Evolutionary conservation across 108 stramenopile species (phyloP), one percentile per base, ranked within the genome.

Genomic region (Tribonema minus): DNA sequence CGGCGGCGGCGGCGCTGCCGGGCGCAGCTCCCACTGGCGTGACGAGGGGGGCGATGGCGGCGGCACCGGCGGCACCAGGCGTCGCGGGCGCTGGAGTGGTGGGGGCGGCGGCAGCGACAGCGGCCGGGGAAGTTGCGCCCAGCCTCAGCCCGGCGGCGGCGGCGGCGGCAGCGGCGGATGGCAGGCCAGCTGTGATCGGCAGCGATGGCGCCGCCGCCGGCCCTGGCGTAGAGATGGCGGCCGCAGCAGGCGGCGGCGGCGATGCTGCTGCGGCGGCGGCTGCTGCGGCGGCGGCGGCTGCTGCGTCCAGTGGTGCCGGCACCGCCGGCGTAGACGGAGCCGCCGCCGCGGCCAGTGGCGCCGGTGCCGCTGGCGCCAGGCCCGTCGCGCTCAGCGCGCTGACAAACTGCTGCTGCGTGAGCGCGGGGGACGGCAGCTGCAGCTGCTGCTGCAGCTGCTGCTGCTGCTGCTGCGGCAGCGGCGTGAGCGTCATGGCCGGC

Each of bases 21-120:
- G n/a, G n/a, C n/a, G n/a, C n/a, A n/a, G n/a, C n/a, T n/a, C n/a
- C n/a, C n/a, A n/a, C n/a, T n/a, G n/a, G n/a, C n/a, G n/a, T n/a
- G n/a, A n/a, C n/a, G n/a, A n/a, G n/a, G n/a, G n/a, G n/a, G n/a
- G n/a, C n/a, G n/a, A n/a, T n/a, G n/a, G n/a, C n/a, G n/a, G n/a
- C n/a, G n/a, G n/a, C n/a, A n/a, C n/a, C n/a, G n/a, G n/a, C n/a
- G n/a, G n/a, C n/a, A n/a, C n/a, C n/a, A n/a, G n/a, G n/a, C n/a
- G n/a, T n/a, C n/a, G n/a, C n/a, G n/a, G n/a, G n/a, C n/a, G n/a
- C n/a, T n/a, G n/a, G n/a, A n/a, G n/a, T n/a, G n/a, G n/a, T n/a
- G n/a, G n/a, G n/a, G n/a, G n/a, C n/a, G n/a, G 38, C 66, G 66
- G 31, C 38, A 67, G 36, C 66, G 38, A 67, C 28, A 39, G 38